A percentile compares a stretch with the other conserved stretches of the same genome.
Evolutionary conservation across 345 rosid species (phyloP).

Genomic region (Odontarrhena argentea): DNA sequence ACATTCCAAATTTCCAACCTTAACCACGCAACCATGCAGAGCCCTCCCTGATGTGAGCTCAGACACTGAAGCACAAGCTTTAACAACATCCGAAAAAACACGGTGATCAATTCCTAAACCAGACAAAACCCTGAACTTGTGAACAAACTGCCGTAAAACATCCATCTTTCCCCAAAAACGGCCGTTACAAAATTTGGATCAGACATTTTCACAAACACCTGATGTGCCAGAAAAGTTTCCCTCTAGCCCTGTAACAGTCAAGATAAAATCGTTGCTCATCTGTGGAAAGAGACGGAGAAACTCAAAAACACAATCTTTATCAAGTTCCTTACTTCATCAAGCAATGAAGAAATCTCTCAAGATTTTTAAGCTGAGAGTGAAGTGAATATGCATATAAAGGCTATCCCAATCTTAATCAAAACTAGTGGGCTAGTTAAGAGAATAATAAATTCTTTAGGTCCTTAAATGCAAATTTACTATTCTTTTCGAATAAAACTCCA

Average conservation of each 20-base stretch:
- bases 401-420: background rate
- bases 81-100: slow-evolving; percentile 55
- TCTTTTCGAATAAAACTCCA: slow-evolving; percentile 18
- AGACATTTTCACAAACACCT: slow-evolving; percentile 53
- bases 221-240: slow-evolving; percentile 23
- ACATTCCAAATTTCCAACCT: slow-evolving; percentile 59
- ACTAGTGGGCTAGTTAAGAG: background rate
- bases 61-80: slow-evolving; percentile 59
- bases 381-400: background rate
- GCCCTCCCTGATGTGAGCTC: slow-evolving; percentile 52
- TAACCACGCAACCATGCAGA: slow-evolving; percentile 51
- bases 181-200: slow-evolving; percentile 34
- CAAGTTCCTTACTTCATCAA: background rate
- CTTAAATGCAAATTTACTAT: slow-evolving; percentile 17
- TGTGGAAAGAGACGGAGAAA: slow-evolving; percentile 3
- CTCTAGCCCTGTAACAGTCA: background rate
- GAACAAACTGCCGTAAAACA: slow-evolving; percentile 45
- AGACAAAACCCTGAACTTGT: slow-evolving; percentile 39
- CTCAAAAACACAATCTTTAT: background rate
- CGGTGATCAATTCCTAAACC: slow-evolving; percentile 47
- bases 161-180: slow-evolving; percentile 42
- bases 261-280: background rate
- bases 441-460: background rate
- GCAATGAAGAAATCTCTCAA: slow-evolving; percentile 18
- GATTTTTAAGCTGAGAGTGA: background rate